Evolutionary conservation across 1,139 yeast species (phyloP), one percentile per base, ranked within the genome.

Genomic region (Kurtzmaniella quercitrusa): DNA sequence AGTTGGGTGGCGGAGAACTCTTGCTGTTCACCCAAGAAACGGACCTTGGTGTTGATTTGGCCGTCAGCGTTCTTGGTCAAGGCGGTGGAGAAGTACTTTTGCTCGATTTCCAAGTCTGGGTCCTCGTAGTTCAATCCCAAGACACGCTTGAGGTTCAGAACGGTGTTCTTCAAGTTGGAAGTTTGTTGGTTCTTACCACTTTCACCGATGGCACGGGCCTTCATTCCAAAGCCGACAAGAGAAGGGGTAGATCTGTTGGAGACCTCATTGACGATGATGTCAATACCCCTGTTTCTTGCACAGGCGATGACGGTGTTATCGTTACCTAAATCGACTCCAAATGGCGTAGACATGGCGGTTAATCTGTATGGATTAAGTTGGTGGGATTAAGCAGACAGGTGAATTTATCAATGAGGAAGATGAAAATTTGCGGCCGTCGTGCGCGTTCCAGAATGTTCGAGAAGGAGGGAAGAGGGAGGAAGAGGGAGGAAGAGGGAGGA

Each of bases 241-340:
- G 97, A 74, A 51, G 99, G 98, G 37, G 99, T 93, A 54, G 95
- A 70, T 72, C 98, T 86, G 83, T 93, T 93, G 46, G 98, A 91
- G 43, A 93, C 98, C 70, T 93, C 99, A 68, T 94, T 94, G 73
- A 93, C 98, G 59, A 93, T 88, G 60, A 94, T 85, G 69, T 93
- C 98, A 66, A 94, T 93, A 63, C 98, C 98, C 77, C 98, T 84
- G 81, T 93, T 93, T 69, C 95, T 87, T 52, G 98, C 98, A 65
- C 95, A 95, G 40, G 97, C 98, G 63, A 93, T 80, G 56, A 91
- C 97, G 52, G 95, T 82, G 77, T 79, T 87, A 76, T 81, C 78
- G 75, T 90, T 90, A 75, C 99, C 99, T 66, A 93, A 84, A 82
- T 93, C 99, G 70, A 93, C 85, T 77, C 98, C 98, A 63, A 93